Percentiles rank a stretch among this genome's conserved stretches.
Evolutionary conservation across 2,329 filamentous ascomycete species (phyloP).

Genomic region (Colletotrichum sp.): DNA sequence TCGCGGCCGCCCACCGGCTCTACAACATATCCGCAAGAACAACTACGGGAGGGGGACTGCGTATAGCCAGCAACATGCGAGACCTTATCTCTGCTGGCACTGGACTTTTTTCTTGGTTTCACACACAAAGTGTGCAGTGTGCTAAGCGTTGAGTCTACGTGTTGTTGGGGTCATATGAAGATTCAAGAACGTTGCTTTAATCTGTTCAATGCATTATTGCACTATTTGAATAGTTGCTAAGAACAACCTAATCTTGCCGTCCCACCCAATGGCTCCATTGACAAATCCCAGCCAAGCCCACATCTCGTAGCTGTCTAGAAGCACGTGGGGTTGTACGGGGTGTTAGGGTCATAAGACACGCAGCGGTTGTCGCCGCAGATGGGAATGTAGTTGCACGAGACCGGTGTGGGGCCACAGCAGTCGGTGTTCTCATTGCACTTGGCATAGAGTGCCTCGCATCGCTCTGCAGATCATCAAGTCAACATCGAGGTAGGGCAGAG

Average conservation of each 20-base stretch:
- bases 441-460: background rate
- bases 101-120: background rate
- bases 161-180: background rate
- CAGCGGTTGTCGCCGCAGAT: background rate
- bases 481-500: accelerated
- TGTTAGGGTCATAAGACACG: background rate
- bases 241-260: background rate
- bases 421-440: background rate
- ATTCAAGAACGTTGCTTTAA: background rate
- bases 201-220: background rate
- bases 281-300: background rate
- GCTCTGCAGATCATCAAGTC: background rate
- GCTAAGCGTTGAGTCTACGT: background rate
- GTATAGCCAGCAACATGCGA: background rate
- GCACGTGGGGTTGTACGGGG: background rate
- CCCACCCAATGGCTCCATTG: background rate
- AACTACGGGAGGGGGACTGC: background rate
- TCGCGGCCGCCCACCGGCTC: background rate
- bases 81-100: background rate
- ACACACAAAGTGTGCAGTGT: background rate
- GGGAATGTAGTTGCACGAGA: background rate
- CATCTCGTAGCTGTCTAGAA: background rate
- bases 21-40: background rate
- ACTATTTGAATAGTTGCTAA: background rate
- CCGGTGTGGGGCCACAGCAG: background rate